Conservation (phyloP, 2,329 filamentous ascomycete species). For the Cercospora nicotianae region DNA sequence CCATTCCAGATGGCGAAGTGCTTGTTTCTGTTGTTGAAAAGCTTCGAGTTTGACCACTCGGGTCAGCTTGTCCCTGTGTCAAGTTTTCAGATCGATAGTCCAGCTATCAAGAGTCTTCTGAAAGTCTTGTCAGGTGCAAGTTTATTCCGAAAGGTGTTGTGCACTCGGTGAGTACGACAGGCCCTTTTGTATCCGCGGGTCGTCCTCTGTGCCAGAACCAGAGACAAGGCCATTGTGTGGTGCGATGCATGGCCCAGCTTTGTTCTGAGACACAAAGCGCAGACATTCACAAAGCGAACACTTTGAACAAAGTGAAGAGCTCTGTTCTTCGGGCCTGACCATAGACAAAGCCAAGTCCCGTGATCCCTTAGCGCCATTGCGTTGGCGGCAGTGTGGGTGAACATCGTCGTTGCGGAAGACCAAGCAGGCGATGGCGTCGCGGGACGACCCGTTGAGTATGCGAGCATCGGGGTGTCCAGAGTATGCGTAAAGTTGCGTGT, state of each 20-base stretch:
- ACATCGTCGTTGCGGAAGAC: background rate
- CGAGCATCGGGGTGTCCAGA: background rate
- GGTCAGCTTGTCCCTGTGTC: constrained; percentile 2
- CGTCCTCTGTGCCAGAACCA: background rate
- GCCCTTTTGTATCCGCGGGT: background rate
- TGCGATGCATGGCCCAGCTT: background rate
- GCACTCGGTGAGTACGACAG: background rate
- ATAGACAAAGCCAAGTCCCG: background rate
- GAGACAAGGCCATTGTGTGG: background rate
- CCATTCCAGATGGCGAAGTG: constrained; percentile 6
- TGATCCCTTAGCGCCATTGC: background rate
- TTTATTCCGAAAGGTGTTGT: background rate
- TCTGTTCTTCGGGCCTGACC: background rate
- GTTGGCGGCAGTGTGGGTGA: background rate
- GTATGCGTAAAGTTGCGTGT: background rate
- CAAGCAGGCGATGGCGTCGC: background rate
- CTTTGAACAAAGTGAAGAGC: background rate
- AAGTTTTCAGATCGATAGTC: constrained; percentile 7
- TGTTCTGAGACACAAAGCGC: background rate
- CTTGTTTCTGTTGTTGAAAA: background rate
- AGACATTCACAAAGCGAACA: background rate
- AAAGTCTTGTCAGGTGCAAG: constrained; percentile 6
- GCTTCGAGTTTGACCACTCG: background rate
- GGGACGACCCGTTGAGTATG: background rate
- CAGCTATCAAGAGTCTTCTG: constrained; percentile 6